These are phyloP conservation scores for Flaveria robusta DNA, from an alignment of 129 eudicot genomes.

Conservation along the genomic window DNA sequence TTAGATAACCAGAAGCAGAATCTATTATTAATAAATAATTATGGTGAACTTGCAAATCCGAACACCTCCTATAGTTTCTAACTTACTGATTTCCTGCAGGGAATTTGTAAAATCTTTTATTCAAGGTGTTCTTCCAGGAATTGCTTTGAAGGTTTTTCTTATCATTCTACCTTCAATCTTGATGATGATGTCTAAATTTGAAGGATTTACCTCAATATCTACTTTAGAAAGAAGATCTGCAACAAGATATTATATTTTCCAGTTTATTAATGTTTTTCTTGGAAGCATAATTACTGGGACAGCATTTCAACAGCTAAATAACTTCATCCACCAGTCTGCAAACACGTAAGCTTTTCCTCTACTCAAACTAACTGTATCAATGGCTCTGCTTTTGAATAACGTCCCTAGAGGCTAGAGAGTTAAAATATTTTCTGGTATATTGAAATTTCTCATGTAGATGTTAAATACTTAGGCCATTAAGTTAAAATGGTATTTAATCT, in stretches of 20 bases:
- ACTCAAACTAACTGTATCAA: neutral
- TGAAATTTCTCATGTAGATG: neutral
- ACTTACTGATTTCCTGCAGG: constrained; percentile 39
- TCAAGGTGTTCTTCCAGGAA: constrained; percentile 80
- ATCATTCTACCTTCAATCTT: constrained; percentile 61
- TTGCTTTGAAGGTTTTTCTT: constrained; percentile 74
- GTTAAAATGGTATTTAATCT: neutral
- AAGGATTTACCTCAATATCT: constrained; percentile 67
- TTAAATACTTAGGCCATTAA: neutral
- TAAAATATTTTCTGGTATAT: neutral
- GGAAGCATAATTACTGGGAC: constrained; percentile 82
- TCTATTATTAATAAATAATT: neutral
- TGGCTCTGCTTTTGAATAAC: neutral
- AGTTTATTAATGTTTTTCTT: constrained; percentile 69
- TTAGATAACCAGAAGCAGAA: neutral
- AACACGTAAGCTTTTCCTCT: constrained; percentile 48
- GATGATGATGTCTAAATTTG: constrained; percentile 81
- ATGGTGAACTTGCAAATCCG: neutral
- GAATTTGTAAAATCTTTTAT: constrained; percentile 54
- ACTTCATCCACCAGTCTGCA: constrained; percentile 63
- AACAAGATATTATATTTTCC: constrained; percentile 57
- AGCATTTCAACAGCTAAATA: constrained; percentile 68
- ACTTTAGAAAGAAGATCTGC: constrained; percentile 77
- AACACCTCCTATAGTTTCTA: constrained; percentile 2
- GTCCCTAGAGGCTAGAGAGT: neutral